Evolutionary conservation across 148 eudicot species (phyloP), one percentile per base, ranked within the genome.

Genomic region (Chenopodium album): DNA sequence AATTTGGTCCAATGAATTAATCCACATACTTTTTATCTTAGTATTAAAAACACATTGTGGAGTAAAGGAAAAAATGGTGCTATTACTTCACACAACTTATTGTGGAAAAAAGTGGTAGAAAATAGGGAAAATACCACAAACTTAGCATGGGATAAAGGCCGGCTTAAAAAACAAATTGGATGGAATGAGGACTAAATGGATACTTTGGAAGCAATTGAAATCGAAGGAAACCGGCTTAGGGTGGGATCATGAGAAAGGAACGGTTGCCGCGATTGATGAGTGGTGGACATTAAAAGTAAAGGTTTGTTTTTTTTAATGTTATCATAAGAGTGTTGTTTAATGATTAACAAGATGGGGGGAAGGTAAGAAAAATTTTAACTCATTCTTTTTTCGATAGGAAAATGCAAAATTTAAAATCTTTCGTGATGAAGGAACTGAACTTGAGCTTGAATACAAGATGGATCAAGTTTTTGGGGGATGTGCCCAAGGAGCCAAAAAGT

Each of bases 141-240:
- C 2, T 56, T 76, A 56, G n/a, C 78, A 54, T 76, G 66, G 66
- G 78, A 74, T 48, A 74, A 50, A 52, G 8, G 1, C 13, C 17
- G 41, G 13, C 67, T 76, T 19, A 76, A 76, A 76, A 32, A 59
- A 76, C 17, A 76, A 59, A 46, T 32, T 76, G 32, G 67, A 76
- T 34, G n/a, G 48, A 6, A 4, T 76, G 48, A 76, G 44, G 28
- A 23, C 12, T 3, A 14, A 2, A 7, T 75, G 46, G 41, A 52
- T 32, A 17, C 65, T 52, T 31, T 75, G 78, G 46, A 31, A 17
- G 68, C 26, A 75, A 29, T 54, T 75, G 28, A 75, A 75, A 31
- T 37, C 23, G 5, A 75, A 48, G 29, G 47, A 75, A 46, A 75
- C 26, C 2, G 47, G 66, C 28, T 75, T 75, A 75, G 78, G 78